Conservation (phyloP, 2,329 filamentous ascomycete species). For the Exophiala mesophila region DNA sequence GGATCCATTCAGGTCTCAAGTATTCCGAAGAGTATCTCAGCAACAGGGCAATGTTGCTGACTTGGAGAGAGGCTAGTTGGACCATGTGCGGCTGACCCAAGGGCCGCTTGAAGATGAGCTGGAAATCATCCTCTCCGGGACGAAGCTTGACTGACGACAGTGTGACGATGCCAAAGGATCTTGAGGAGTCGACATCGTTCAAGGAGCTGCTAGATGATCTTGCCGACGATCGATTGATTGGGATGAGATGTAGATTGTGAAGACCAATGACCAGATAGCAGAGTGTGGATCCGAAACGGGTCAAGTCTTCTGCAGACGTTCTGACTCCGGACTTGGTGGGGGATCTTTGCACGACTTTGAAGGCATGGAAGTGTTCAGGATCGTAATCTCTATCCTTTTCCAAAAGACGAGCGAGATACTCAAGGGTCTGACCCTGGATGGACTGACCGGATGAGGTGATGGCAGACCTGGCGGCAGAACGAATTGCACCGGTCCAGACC, state of each 20-base stretch:
- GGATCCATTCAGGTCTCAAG: slow-evolving; percentile 61
- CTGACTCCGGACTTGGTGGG: slow-evolving; percentile 51
- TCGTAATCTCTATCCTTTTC: slow-evolving; percentile 66
- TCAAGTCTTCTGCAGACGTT: slow-evolving; percentile 61
- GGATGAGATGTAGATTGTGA: slow-evolving; percentile 64
- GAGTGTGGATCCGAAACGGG: slow-evolving; percentile 59
- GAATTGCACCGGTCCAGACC: slow-evolving; percentile 59
- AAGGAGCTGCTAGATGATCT: slow-evolving; percentile 53
- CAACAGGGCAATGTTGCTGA: slow-evolving; percentile 59
- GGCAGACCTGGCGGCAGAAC: slow-evolving; percentile 45
- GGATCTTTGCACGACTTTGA: slow-evolving; percentile 63
- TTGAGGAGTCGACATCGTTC: slow-evolving; percentile 45
- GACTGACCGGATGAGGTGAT: slow-evolving; percentile 28
- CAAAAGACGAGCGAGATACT: slow-evolving; percentile 58
- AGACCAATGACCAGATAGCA: slow-evolving; percentile 66
- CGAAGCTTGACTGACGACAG: slow-evolving; percentile 57
- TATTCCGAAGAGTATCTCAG: slow-evolving; percentile 58
- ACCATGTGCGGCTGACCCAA: slow-evolving; percentile 52
- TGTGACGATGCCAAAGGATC: slow-evolving; percentile 60
- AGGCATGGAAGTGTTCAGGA: slow-evolving; percentile 61
- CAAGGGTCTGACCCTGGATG: slow-evolving; percentile 52
- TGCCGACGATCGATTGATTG: slow-evolving; percentile 55
- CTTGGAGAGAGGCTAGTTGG: slow-evolving; percentile 59
- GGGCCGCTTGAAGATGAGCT: slow-evolving; percentile 59
- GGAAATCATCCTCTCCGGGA: slow-evolving; percentile 61